Evolutionary conservation across 1,284 basidiomycete species (phyloP), one percentile per base, ranked within the genome.

Genomic region (Flammula alnicola): DNA sequence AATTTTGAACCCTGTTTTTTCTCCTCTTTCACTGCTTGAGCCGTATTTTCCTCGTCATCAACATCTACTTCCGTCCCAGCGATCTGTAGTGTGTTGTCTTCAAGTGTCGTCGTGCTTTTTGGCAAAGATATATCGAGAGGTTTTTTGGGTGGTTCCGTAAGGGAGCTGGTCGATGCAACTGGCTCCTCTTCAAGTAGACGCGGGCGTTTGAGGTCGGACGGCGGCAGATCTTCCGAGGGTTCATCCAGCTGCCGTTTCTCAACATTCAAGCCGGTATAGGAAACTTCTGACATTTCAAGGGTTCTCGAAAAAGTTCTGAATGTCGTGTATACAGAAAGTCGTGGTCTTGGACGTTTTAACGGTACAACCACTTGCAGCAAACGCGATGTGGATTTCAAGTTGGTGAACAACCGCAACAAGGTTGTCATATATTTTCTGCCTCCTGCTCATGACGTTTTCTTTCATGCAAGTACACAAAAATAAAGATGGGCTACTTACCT

Each of bases 151-250:
- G 44, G 10, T 2, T 12, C 41, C 14, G 25, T 39, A 23, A 16
- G 11, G 1, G 23, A 29, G 25, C 17, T 44, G 2, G 30, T 32
- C 4, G 29, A 42, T 17, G 44, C 33, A 17, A 30, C 35, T 19
- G 35, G 29, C 6, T 41, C 43, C 8, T 39, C 40, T 9, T 42
- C 39, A 17, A 48, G 10, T 22, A n/a, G n/a, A n/a, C 47, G 43
- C 14, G 39, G 32, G 10, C 52, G 52, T 35, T 54, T 54, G 11
- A 22, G n/a, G 22, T 48, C 47, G 17, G 39, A 16, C 14, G 22
- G 10, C 7, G 27, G 17, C 10, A 27, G 14, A 23, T 52, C 45
- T 7, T 12, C 41, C 31, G 16, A 10, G 10, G 43, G 27, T 20
- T 11, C 14, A 9, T 52, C 46, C 5, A 14, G 23, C 5, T 27